Evolutionary conservation across 768 basidiomycete genomes (phyloP).

Genomic region (Suillus fuscotomentosus): DNA sequence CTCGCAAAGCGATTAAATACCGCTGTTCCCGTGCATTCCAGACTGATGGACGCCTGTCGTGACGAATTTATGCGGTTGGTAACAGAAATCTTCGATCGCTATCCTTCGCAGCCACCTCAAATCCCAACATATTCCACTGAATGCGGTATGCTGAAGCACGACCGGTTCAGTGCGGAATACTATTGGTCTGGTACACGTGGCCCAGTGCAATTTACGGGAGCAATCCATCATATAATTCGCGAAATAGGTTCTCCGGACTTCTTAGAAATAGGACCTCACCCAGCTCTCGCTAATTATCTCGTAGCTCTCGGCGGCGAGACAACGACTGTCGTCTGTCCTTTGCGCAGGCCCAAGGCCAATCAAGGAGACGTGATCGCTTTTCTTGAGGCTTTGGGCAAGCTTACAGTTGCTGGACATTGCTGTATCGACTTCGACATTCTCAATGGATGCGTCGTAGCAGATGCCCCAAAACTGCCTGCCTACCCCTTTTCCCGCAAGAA

Average conservation of each 20-base stretch:
- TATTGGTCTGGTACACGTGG: conserved; percentile 39
- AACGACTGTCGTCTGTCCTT: neutral
- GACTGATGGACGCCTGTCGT: conserved; percentile 36
- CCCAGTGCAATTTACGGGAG: conserved; percentile 37
- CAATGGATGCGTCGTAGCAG: conserved; percentile 19
- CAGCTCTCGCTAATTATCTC: conserved; percentile 1
- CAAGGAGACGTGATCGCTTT: conserved; percentile 25
- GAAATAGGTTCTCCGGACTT: conserved; percentile 16
- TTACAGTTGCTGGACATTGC: conserved; percentile 30
- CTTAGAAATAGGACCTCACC: conserved; percentile 21
- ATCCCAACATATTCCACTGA: conserved; percentile 37
- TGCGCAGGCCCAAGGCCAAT: neutral
- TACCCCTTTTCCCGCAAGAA: conserved; percentile 27
- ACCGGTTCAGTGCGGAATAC: conserved; percentile 34
- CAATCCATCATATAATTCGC: conserved; percentile 28
- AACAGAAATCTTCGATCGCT: conserved; percentile 31
- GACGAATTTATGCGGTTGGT: conserved; percentile 26
- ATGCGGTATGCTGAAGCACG: conserved; percentile 23
- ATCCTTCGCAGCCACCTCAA: conserved; percentile 20
- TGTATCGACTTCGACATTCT: conserved; percentile 31
- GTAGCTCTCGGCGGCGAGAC: neutral
- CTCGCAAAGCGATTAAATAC: conserved; percentile 26
- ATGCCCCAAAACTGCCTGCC: neutral
- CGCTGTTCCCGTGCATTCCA: conserved; percentile 34
- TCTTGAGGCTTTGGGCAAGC: conserved; percentile 26